Conservation (phyloP, 2,329 filamentous ascomycete genomes). For the Magnaporthiopsis poae region DNA sequence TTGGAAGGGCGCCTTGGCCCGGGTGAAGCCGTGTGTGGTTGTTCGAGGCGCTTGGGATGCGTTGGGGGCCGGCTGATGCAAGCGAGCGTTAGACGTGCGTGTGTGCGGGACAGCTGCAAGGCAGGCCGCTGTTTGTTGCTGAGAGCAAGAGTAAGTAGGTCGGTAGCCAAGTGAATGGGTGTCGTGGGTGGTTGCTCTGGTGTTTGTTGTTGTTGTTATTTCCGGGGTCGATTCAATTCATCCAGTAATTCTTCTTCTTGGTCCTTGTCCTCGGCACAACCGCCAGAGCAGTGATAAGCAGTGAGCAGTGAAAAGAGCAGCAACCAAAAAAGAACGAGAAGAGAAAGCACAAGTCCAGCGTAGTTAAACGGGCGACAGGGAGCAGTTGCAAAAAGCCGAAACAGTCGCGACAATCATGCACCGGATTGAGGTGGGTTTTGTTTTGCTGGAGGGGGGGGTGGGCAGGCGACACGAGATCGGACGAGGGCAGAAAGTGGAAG, state of each 20-base stretch:
- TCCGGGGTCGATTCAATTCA: background rate
- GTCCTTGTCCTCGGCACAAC: too few relatives aligned
- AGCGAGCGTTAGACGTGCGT: background rate
- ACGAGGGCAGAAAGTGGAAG: background rate
- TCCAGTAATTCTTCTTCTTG: background rate
- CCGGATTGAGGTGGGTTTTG: constrained; percentile 2
- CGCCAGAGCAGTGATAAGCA: background rate
- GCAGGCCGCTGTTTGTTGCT: too few relatives aligned
- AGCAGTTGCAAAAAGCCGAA: constrained; percentile 7
- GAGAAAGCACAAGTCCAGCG: background rate
- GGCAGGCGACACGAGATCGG: constrained; percentile 2
- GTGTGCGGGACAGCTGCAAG: background rate
- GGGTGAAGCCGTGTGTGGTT: background rate
- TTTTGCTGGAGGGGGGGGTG: background rate
- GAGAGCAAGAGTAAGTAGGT: background rate
- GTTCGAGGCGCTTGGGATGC: background rate
- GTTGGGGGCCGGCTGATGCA: background rate
- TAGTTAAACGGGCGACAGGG: background rate
- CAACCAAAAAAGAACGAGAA: background rate
- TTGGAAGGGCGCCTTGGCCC: background rate
- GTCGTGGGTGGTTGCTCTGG: background rate
- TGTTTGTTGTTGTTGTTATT: background rate
- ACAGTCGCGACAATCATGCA: constrained; percentile 7
- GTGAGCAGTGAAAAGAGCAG: background rate
- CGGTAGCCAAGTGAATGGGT: background rate